A percentile compares a stretch with the other conserved stretches of the same genome.
These are phyloP conservation scores for Heliosperma pusillum DNA, from an alignment of 148 eudicot genomes.

Conservation along the genomic window DNA sequence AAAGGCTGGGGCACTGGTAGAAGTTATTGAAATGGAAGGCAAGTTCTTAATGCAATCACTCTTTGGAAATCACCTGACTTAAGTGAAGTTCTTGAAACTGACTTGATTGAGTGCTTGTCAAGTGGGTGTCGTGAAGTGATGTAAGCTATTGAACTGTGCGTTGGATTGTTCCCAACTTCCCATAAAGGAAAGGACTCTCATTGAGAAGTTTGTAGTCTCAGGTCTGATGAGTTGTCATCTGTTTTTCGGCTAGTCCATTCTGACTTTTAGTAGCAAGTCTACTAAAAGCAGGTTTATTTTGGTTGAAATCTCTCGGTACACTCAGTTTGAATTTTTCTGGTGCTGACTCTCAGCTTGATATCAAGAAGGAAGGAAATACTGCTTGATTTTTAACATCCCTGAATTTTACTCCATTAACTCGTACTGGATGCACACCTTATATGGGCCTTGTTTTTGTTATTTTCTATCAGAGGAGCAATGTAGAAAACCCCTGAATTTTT, in stretches of 20 bases:
- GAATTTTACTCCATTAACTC: neutral
- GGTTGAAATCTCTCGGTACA: neutral
- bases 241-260: constrained; percentile 4
- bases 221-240: neutral
- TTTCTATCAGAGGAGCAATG: neutral
- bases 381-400: neutral
- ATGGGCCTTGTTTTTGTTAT: neutral
- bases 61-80: neutral
- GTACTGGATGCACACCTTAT: neutral
- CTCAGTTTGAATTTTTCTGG: neutral
- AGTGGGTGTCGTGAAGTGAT: neutral
- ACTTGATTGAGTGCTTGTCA: neutral
- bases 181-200: neutral
- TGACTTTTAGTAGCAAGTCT: neutral
- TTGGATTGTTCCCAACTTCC: neutral
- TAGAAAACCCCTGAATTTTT: neutral
- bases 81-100: neutral
- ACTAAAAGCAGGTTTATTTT: neutral
- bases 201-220: neutral
- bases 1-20: neutral
- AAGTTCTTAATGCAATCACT: neutral
- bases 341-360: neutral
- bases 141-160: neutral
- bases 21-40: constrained; percentile 1
- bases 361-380: neutral